Conservation (phyloP, 108 stramenopile genomes). For the Cyclostephanos tholiformis region DNA sequence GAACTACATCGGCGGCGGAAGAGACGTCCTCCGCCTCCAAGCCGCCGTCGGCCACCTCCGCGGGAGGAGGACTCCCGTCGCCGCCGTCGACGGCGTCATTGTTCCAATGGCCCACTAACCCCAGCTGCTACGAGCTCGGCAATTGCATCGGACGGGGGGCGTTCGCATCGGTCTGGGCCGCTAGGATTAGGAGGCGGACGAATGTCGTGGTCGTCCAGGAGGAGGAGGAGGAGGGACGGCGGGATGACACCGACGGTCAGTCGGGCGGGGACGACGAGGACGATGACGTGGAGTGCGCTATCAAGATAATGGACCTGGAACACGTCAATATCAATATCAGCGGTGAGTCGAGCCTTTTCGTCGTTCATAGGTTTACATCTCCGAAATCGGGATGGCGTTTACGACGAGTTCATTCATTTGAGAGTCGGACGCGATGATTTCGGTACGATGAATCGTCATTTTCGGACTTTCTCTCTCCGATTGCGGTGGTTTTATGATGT, state of each 20-base stretch:
- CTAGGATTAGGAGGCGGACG: constrained; percentile 35
- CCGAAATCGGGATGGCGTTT: not conserved
- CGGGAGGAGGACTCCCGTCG: not conserved
- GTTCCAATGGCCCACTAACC: constrained; percentile 71
- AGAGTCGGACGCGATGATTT: too few species aligned
- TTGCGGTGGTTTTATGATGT: too few species aligned
- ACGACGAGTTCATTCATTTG: too few species aligned
- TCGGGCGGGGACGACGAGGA: not conserved
- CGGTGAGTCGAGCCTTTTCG: constrained; percentile 31
- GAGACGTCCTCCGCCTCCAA: too few species aligned
- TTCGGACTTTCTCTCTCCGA: too few species aligned
- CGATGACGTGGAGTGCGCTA: constrained; percentile 58
- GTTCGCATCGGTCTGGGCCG: constrained; percentile 93
- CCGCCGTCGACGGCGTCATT: not conserved
- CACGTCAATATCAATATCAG: constrained; percentile 76
- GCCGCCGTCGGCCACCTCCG: not conserved
- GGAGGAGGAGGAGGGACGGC: constrained; percentile 11
- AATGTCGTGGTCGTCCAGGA: not conserved
- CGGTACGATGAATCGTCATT: too few species aligned
- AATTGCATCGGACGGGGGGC: constrained; percentile 93
- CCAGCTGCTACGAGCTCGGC: constrained; percentile 58
- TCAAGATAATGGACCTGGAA: constrained; percentile 95
- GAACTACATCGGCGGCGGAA: constrained; percentile 7
- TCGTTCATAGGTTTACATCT: not conserved
- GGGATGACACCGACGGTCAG: not conserved